phyloP scores from a whole-genome alignment of 225 moss, liverwort and hornwort species.

The Climacium dendroides region DNA sequence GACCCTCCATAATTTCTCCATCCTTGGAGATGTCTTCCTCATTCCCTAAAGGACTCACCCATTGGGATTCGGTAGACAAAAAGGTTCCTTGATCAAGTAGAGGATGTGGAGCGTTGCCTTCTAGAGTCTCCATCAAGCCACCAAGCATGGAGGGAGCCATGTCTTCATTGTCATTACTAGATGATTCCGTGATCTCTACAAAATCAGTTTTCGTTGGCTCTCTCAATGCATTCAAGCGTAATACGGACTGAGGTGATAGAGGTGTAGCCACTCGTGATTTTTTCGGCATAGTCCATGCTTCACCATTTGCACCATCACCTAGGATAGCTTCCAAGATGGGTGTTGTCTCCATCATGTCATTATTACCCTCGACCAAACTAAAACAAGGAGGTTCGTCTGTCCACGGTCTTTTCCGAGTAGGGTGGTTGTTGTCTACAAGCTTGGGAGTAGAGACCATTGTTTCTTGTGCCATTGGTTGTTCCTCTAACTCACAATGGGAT shows the following conservation, averaged over 20 bases:
- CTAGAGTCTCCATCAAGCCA: neutral
- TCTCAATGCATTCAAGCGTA: too few species aligned
- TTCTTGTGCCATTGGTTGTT: rapidly evolving
- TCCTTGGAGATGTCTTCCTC: neutral
- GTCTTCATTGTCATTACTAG: neutral
- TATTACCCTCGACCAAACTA: neutral
- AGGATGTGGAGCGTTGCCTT: neutral
- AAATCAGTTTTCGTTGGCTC: neutral
- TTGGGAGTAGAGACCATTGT: neutral
- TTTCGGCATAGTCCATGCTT: neutral
- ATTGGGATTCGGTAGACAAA: neutral
- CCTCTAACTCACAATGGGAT: neutral
- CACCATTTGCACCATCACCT: neutral
- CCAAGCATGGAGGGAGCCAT: too few species aligned
- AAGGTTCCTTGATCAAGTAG: too few species aligned
- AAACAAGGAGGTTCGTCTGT: too few species aligned
- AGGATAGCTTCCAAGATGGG: neutral
- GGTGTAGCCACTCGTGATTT: too few species aligned
- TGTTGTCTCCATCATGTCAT: too few species aligned
- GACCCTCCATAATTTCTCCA: neutral
- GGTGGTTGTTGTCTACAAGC: neutral
- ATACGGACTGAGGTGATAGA: neutral
- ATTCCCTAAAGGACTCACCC: neutral
- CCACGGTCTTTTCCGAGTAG: neutral
- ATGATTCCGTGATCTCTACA: rapidly evolving